These are phyloP conservation scores for Elaeagnus macrophylla DNA, from an alignment of 306 rosid species.

Conservation along the genomic window DNA sequence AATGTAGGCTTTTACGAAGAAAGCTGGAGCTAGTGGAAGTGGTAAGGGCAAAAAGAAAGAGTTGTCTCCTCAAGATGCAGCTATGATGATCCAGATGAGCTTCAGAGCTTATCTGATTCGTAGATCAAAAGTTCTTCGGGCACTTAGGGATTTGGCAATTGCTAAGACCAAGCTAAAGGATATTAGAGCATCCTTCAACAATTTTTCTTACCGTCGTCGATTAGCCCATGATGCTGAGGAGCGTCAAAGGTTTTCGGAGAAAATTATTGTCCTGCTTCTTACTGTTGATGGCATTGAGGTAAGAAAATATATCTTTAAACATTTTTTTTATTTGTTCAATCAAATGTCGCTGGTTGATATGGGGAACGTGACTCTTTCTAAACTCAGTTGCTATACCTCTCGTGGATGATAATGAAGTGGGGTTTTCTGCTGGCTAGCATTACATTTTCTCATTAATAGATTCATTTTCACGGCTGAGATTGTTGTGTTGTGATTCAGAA, in stretches of 20 bases:
- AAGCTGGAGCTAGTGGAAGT: conserved; percentile 40
- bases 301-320: background rate
- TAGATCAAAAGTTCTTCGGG: conserved; percentile 74
- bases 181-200: conserved; percentile 61
- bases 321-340: background rate
- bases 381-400: too few species aligned
- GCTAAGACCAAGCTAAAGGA: conserved; percentile 84
- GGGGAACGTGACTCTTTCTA: too few species aligned
- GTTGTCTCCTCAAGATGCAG: conserved; percentile 82
- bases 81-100: conserved; percentile 55
- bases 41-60: conserved; percentile 75
- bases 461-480: too few species aligned
- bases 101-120: conserved; percentile 72
- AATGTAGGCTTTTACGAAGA: conserved; percentile 66
- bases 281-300: conserved; percentile 93
- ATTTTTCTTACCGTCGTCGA: conserved; percentile 51
- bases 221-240: conserved; percentile 57
- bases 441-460: too few species aligned
- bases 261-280: conserved; percentile 76
- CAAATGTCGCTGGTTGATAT: too few species aligned
- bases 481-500: too few species aligned
- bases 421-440: too few species aligned
- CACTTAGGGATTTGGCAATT: conserved; percentile 68
- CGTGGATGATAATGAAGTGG: too few species aligned
- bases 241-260: conserved; percentile 74